Percentiles rank a stretch among this genome's conserved stretches.
phyloP scores from a whole-genome alignment of 2,329 filamentous ascomycete species.

The Pestalotiopsis sp. region DNA sequence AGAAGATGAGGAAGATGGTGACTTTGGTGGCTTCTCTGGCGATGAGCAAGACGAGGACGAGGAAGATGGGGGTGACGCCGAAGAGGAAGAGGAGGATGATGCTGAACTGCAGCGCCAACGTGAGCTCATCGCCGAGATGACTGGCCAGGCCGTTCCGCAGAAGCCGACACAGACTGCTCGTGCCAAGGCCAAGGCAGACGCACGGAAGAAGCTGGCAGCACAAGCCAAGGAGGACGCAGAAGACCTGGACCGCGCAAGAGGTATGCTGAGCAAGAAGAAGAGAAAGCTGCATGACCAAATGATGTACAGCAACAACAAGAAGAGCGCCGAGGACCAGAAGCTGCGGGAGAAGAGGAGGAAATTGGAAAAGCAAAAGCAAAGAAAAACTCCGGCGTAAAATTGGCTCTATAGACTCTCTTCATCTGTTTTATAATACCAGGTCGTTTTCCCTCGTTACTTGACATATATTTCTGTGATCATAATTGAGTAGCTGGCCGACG shows the following conservation, averaged over 20 bases:
- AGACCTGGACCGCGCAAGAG: constrained; percentile 89
- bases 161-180: constrained; percentile 50
- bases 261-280: constrained; percentile 99
- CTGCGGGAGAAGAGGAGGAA: constrained; percentile 87
- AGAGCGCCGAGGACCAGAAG: constrained; percentile 85
- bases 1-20: constrained; percentile 41
- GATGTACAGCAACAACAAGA: constrained; percentile 91
- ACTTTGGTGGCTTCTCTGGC: constrained; percentile 52
- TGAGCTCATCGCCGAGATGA: constrained; percentile 90
- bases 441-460: neutral
- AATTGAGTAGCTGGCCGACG: neutral
- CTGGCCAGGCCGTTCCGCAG: constrained; percentile 62
- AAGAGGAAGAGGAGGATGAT: constrained; percentile 61
- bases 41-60: constrained; percentile 42
- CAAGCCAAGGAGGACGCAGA: constrained; percentile 77
- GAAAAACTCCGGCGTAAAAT: constrained; percentile 29
- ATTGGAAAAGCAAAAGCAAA: constrained; percentile 64
- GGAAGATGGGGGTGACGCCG: constrained; percentile 39
- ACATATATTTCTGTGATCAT: neutral
- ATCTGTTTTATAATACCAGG: constrained; percentile 20
- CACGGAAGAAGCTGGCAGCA: constrained; percentile 67
- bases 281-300: constrained; percentile 97
- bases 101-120: constrained; percentile 73
- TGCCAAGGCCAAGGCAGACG: constrained; percentile 67
- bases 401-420: constrained; percentile 1